Base-by-base conservation (phyloP, 306 rosid genomes). In the cucumber (Cucumis sativus) region DNA sequence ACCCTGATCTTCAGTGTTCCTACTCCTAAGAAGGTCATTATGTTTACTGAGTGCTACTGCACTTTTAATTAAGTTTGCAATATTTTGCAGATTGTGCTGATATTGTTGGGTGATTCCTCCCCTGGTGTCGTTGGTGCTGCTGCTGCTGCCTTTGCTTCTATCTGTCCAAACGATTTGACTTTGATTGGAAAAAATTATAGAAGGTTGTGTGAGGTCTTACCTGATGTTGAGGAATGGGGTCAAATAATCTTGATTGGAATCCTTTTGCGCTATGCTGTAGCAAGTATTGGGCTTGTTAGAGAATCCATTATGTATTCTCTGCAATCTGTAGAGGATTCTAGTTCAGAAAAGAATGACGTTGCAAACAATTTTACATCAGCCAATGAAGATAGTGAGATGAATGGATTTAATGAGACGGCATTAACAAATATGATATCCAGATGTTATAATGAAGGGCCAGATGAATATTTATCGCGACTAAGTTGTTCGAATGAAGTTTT, bases 181-280 rank as follows among this genome's bases (percentile, higher is more conserved):
- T 80, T 92, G 85, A 81, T 92, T 41, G 98, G 93, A 80, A 86
- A 83, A 84, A 86, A 88, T 78, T 91, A 88, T 84, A 84, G 28
- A 79, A 87, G 89, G 80, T 83, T 96, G 75, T 92, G 99, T 74
- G 96, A 88, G 87, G 82, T 92, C 83, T 93, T 96, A 81, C 98
- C 97, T 30, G 99, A 96, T 58, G 96, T 92, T 65, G 99, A 92
- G 76, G 99, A 96, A 80, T 92, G 99, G 99, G 97, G 98, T 75
- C 97, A 92, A 79, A 91, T 96, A 76, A 77, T 96, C 81, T 82
- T 96, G 77, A 91, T 88, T 65, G 98, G 97, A 79, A 88, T 92
- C 76, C 97, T 96, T 84, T 79, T 96, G 79, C 91, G 96, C 77
- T 96, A 87, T 82, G 89, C 84, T 41, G 88, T 96, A 72, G 98